Conservation (phyloP, 2,329 filamentous ascomycete genomes). For the Calonectria honghensis region DNA sequence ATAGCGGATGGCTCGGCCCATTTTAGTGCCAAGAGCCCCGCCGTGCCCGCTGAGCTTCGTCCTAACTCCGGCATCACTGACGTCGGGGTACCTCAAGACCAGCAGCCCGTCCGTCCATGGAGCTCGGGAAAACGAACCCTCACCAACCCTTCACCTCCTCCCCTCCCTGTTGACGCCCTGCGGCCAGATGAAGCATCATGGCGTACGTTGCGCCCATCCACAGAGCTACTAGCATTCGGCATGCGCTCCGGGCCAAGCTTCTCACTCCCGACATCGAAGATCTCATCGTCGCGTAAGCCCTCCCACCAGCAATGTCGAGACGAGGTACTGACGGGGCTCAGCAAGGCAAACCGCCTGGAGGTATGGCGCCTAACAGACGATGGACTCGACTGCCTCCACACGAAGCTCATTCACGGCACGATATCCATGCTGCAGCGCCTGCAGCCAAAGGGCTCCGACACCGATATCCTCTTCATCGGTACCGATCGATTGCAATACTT, state of each 20-base stretch:
- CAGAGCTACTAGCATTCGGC: slow-evolving; percentile 90
- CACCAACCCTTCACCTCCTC: slow-evolving; percentile 31
- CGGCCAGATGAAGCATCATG: slow-evolving; percentile 72
- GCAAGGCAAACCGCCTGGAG: slow-evolving; percentile 90
- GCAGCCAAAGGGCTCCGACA: slow-evolving; percentile 81
- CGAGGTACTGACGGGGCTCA: slow-evolving; percentile 62
- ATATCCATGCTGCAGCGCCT: slow-evolving; percentile 90
- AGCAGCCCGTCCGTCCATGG: slow-evolving; percentile 43
- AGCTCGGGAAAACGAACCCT: slow-evolving; percentile 51
- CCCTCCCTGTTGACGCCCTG: slow-evolving; percentile 17
- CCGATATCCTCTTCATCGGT: slow-evolving; percentile 92
- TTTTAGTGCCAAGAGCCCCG: slow-evolving; percentile 46
- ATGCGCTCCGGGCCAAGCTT: slow-evolving; percentile 89
- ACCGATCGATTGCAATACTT: slow-evolving; percentile 95
- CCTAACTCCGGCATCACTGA: slow-evolving; percentile 56
- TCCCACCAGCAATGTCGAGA: slow-evolving; percentile 41
- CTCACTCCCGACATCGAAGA: slow-evolving; percentile 85
- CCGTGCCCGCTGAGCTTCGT: slow-evolving; percentile 46
- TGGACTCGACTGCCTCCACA: slow-evolving; percentile 78
- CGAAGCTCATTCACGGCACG: slow-evolving; percentile 87
- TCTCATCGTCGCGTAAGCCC: slow-evolving; percentile 87
- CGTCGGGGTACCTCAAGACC: slow-evolving; percentile 44
- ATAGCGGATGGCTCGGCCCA: slow-evolving; percentile 33
- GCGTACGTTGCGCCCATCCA: slow-evolving; percentile 97
- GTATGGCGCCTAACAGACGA: slow-evolving; percentile 83